A percentile compares a stretch with the other conserved stretches of the same genome.
Conservation (phyloP, 257 asterid genomes). For the Lantana camara region DNA sequence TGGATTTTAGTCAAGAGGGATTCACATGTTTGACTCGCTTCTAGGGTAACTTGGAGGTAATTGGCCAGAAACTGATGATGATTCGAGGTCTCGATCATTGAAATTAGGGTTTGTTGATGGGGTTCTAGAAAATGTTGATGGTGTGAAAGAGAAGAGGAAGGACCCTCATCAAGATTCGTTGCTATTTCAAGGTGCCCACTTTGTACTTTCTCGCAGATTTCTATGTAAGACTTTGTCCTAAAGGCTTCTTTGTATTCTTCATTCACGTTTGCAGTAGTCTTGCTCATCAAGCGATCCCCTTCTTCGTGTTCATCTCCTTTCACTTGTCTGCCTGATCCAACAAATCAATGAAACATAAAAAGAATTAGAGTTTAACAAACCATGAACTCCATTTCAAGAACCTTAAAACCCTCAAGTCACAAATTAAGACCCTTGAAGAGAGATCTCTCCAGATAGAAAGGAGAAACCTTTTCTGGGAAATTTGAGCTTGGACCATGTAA, state of each 20-base stretch:
- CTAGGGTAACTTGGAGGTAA: constrained; percentile 48
- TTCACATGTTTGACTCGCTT: constrained; percentile 58
- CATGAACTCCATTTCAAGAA: neutral
- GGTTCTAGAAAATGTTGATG: constrained; percentile 38
- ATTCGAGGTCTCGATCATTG: constrained; percentile 31
- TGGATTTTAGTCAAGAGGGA: constrained; percentile 44
- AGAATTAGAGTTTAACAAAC: neutral
- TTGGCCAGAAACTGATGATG: constrained; percentile 42
- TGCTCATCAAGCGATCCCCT: constrained; percentile 32
- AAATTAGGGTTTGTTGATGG: constrained; percentile 31
- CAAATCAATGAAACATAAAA: neutral
- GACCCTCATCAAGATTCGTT: constrained; percentile 22
- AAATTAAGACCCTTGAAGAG: neutral
- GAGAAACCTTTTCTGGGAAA: constrained; percentile 33
- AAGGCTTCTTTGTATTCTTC: constrained; percentile 70
- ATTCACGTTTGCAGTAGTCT: constrained; percentile 38
- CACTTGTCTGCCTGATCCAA: constrained; percentile 36
- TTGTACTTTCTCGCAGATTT: constrained; percentile 51
- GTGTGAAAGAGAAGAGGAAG: constrained; percentile 26
- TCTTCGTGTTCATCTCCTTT: constrained; percentile 18
- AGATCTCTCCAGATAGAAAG: too few species aligned
- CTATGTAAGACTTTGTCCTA: constrained; percentile 76
- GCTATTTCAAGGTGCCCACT: constrained; percentile 34
- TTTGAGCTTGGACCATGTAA: constrained; percentile 34
- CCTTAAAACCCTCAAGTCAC: neutral